Evolutionary conservation across 2,329 filamentous ascomycete genomes (phyloP).

Genomic region (Nemania abortiva): DNA sequence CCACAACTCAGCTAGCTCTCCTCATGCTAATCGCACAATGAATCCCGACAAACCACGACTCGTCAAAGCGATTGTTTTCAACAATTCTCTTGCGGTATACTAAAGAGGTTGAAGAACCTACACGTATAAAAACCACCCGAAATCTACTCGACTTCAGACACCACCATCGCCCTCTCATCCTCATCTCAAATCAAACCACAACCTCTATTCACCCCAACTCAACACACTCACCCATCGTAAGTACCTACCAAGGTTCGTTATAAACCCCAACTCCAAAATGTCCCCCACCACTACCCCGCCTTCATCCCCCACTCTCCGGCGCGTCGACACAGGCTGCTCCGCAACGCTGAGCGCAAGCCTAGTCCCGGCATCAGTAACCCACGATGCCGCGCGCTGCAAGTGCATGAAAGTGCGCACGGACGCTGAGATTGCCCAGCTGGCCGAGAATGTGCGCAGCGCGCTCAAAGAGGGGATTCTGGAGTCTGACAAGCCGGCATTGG

Average conservation of each 20-base stretch:
- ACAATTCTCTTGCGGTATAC: no score
- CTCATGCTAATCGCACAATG: no score
- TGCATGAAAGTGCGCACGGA: conserved; percentile 29
- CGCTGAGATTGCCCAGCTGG: conserved; percentile 32
- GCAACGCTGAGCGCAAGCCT: conserved; percentile 33
- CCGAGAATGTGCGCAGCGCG: conserved; percentile 21
- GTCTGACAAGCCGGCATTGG: conserved; percentile 39
- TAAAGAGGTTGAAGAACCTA: no score
- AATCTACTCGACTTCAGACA: no score
- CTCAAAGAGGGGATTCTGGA: conserved; percentile 35
- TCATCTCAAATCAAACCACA: no score
- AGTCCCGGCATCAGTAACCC: conserved; percentile 18
- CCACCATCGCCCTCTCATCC: no score
- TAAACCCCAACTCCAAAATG: conserved; percentile 7
- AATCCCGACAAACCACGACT: no score
- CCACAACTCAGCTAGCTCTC: no score
- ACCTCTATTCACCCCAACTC: no score
- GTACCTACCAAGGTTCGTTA: background rate
- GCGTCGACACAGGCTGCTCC: conserved; percentile 39
- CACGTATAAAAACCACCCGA: no score
- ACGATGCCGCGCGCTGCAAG: conserved; percentile 34
- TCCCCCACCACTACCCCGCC: background rate
- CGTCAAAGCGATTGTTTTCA: no score
- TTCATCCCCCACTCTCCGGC: conserved; percentile 15
- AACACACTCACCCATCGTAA: no score